Evolutionary conservation across 192 early-diverging fungal genomes (phyloP), one percentile per base, ranked within the genome.

Genomic region (Thoreauomyces humboldtii): DNA sequence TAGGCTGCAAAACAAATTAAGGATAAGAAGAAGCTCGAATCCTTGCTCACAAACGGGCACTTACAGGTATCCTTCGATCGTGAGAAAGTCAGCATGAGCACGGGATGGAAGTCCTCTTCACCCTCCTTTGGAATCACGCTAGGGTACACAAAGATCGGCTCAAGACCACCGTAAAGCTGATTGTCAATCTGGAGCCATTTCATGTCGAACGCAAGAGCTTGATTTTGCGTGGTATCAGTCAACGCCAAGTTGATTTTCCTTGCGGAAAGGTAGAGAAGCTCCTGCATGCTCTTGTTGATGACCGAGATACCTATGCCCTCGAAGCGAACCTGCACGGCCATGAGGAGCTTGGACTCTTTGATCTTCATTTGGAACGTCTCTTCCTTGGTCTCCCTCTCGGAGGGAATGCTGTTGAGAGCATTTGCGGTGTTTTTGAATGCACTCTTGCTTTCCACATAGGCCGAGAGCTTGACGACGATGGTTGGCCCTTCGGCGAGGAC

Each of bases 121-220:
- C 72, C 70, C 36, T 91, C 86, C 60, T 90, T 90, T 5, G 89
- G 88, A 15, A 92, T 71, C 32, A 88, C 86, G 1, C 92, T 93
- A 19, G 97, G 97, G 61, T 96, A 98, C 7, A 99, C 65, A n/a
- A 98, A 84, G 34, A 99, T 96, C 0, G 94, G 93, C 38, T 88
- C 92, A 4, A 90, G 63, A 1, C 88, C 86, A 36, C 89, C 93
- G 54, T 88, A 88, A 2, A 96, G 73, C 72, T 99, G 95, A 77
- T 98, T 99, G 72, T 99, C 97, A 55, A 99, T 87, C 83, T 95
- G 69, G 21, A 96, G 63, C 96, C 96, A 98, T 50, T 93, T 88
- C 19, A 93, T 84, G 36, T 81, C 76, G 73, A 91, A 84, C 27
- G 82, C 85, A 22, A 90, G 54, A 15, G 89, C 88, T 76, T 91